Base-by-base conservation (phyloP, 2,329 filamentous ascomycete species). In the Alternaria panax region DNA sequence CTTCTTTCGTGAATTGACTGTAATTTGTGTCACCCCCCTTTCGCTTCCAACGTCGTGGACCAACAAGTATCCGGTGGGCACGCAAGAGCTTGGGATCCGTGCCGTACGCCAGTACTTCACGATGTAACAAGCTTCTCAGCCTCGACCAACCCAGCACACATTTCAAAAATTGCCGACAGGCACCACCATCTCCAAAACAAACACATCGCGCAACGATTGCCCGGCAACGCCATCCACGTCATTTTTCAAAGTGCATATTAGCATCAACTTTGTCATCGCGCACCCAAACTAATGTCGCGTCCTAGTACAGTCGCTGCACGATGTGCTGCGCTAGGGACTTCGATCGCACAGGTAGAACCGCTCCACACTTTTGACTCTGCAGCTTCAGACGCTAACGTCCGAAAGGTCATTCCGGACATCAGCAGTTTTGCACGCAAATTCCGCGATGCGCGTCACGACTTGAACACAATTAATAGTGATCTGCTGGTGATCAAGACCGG, bases 401-500 rank as follows among this genome's bases (percentile, higher is more conserved):
- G 34, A 36, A 32, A 76, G 74, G 68, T 74, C 20, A 70, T 75
- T 47, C 67, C 65, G 28, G 71, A 74, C 52, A 65, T 73, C 48
- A 66, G 64, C 46, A 67, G 62, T 41, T 75, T 76, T 56, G 72
- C 72, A 28, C 69, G 74, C n/a, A 69, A 65, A 61, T 57, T 71
- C 24, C 74, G 74, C 54, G 69, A 75, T 51, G 68, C 72, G 16
- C 66, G 74, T 42, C 66, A 75, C 51, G 72, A 75, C n/a, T 65
- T 75, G 28, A 75, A 73, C 51, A 64, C 65, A 8, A 71, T 76
- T 56, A 75, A 71, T 50, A 63, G 65, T 36, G 68, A 75, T 38
- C 66, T 76, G 28, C 59, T 75, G n/a, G 67, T 74, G 27, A 70
- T 75, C 59, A 71, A 67, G n/a, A 69, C 70, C 7, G 70, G 69